Evolutionary conservation across 495 filamentous ascomycete genomes (phyloP), one percentile per base, ranked within the genome.

Genomic region (Hyphodiscus hymeniophilus): DNA sequence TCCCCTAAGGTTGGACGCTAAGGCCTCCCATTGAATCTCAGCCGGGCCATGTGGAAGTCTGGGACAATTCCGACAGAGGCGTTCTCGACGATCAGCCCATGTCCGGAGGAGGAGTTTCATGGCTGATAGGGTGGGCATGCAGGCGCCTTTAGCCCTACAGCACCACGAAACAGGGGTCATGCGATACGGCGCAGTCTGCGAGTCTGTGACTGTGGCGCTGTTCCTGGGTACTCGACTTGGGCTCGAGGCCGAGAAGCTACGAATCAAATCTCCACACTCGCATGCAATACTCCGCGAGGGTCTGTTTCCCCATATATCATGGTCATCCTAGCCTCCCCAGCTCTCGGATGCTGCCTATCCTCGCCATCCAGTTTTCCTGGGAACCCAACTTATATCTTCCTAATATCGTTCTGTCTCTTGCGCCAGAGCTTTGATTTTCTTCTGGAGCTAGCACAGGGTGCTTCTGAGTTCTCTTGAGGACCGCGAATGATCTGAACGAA

Each of bases 301-400:
- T n/a, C 26, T 1, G n/a, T 17, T 33, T 20, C 26, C 26, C 42
- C 13, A 33, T n/a, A 32, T 20, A 32, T 33, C 42, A 33, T 33
- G 10, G 33, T 28, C 10, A 28, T 4, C 5, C 26, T 5, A 5
- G 26, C 26, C 26, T 28, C 26, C n/a, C n/a, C n/a, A n/a, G n/a
- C n/a, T n/a, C n/a, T n/a, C n/a, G n/a, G n/a, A n/a, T n/a, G n/a
- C n/a, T n/a, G n/a, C n/a, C n/a, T n/a, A n/a, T n/a, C n/a, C n/a
- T n/a, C n/a, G n/a, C n/a, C n/a, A n/a, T n/a, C n/a, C n/a, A n/a
- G n/a, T n/a, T n/a, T n/a, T n/a, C 47, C 28, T 21, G 20, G 22
- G 11, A 39, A 22, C n/a, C n/a, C n/a, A n/a, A n/a, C 40, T 44
- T 51, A 44, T 44, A 45, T 32, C 3, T 5, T 5, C 21, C 41